phyloP scores from a whole-genome alignment of 768 basidiomycete species.

The Leccinum rimulosum region DNA sequence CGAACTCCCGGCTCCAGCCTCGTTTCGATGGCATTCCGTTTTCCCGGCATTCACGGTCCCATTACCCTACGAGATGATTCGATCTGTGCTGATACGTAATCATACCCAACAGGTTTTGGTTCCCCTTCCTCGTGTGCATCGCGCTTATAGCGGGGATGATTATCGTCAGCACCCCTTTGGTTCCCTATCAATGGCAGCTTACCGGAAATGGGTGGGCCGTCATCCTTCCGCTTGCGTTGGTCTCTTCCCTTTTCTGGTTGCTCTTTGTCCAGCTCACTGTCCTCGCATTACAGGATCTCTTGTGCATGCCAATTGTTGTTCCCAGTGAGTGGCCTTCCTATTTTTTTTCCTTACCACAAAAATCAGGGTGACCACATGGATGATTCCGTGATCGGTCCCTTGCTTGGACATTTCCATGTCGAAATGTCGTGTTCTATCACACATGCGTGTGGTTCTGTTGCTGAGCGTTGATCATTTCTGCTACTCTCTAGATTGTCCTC shows the following conservation, averaged over 20 bases:
- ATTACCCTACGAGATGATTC: conserved; percentile 4
- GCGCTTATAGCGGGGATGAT: conserved; percentile 55
- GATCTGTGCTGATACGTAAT: conserved; percentile 17
- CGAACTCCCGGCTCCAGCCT: not conserved
- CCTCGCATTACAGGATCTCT: conserved; percentile 45
- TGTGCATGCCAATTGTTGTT: conserved; percentile 68
- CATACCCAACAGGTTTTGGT: conserved; percentile 29
- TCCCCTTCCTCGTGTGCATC: conserved; percentile 49
- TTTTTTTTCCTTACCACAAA: conserved; percentile 3
- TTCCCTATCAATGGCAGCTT: conserved; percentile 70
- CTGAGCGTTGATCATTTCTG: conserved; percentile 12
- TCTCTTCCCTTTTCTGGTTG: conserved; percentile 12
- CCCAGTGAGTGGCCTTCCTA: conserved; percentile 52
- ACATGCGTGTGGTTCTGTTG: not conserved
- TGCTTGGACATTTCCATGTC: conserved; percentile 25
- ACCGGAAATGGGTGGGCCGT: conserved; percentile 63
- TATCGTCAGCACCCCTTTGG: conserved; percentile 48
- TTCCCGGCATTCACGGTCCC: not conserved
- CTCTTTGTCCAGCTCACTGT: not conserved
- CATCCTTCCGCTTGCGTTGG: conserved; percentile 72
- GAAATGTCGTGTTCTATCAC: conserved; percentile 5
- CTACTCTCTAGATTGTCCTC: conserved; percentile 58
- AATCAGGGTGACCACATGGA: not conserved
- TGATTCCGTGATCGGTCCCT: not conserved
- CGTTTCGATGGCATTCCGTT: not conserved